Evolutionary conservation across 2,329 filamentous ascomycete genomes (phyloP), one percentile per base, ranked within the genome.

Genomic region (Rhinocladiella similis): DNA sequence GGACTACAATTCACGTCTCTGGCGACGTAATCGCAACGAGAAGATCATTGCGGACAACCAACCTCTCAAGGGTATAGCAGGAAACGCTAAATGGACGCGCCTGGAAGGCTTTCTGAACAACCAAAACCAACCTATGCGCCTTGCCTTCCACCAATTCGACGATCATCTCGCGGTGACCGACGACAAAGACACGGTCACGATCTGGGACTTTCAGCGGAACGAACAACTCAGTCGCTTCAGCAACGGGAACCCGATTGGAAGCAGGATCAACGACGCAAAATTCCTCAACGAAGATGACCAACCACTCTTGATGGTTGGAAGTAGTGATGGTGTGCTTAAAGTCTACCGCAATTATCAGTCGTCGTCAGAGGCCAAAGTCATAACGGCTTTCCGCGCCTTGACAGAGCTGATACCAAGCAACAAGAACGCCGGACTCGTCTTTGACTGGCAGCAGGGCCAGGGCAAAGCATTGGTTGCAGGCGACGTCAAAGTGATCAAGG

Each of bases 281-380:
- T 97, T 97, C 72, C 96, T 99, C 77, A 99, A 99, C 65, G 94
- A 99, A 73, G 94, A 99, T 66, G 94, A 99, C 69, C 91, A 95
- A 69, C 94, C 93, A 2, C 84, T 97, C 62, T 76, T 99, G 54
- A 91, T 99, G 83, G 96, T 91, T 0, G 94, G 94, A 1, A 96
- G 92, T 6, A 96, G 91, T 1, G 94, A 99, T 68, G 94, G 94
- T 50, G 90, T 97, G 16, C 84, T 99, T 62, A 90, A 95, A 61
- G 87, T 97, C 29, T 99, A 95, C 75, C 86, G 91, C 62, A 89
- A 94, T 69, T 99, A 99, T 70, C 91, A 97, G 65, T 85, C 84
- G 19, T 81, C 87, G 46, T 81, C 82, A 61, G 81, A 86, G 50
- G 87, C 94, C 25, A 89, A 96, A 73, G 83, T 99, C 27, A 91